A percentile compares a stretch with the other conserved stretches of the same genome.
phyloP scores from a whole-genome alignment of 768 basidiomycete species.

The Amanita inopinata region DNA sequence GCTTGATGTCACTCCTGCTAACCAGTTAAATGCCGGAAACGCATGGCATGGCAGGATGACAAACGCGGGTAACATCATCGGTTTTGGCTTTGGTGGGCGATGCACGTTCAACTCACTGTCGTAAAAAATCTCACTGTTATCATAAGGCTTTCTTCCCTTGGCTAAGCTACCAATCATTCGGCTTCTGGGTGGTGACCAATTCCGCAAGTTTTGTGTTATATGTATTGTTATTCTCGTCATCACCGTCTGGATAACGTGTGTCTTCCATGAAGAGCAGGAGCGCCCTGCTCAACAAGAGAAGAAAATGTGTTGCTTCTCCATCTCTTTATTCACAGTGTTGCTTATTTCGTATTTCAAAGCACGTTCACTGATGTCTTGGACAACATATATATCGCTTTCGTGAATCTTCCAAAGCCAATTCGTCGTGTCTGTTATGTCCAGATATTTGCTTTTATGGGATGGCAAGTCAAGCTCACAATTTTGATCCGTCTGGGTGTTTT shows the following conservation, averaged over 20 bases:
- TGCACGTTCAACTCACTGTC: not conserved
- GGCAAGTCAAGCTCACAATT: conserved; percentile 35
- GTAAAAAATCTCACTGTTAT: conserved; percentile 9
- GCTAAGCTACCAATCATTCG: conserved; percentile 66
- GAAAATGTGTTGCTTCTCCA: conserved; percentile 26
- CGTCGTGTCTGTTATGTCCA: conserved; percentile 89
- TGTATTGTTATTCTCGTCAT: conserved; percentile 67
- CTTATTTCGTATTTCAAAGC: conserved; percentile 24
- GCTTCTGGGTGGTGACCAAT: conserved; percentile 84
- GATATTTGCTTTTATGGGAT: conserved; percentile 94
- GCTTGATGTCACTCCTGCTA: conserved; percentile 80
- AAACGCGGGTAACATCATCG: conserved; percentile 94
- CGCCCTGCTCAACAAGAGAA: conserved; percentile 32
- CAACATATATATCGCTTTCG: conserved; percentile 67
- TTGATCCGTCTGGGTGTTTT: not conserved
- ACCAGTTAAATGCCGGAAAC: conserved; percentile 88
- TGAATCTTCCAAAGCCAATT: conserved; percentile 74
- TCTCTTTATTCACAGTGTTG: not conserved
- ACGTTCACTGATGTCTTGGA: conserved; percentile 62
- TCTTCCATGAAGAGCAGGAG: conserved; percentile 72
- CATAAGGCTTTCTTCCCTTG: conserved; percentile 79
- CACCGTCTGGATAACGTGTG: conserved; percentile 87
- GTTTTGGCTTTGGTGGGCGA: conserved; percentile 76
- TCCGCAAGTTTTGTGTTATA: conserved; percentile 91
- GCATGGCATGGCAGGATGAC: conserved; percentile 98